A percentile compares a stretch with the other conserved stretches of the same genome.
phyloP scores from a whole-genome alignment of 371 early-diverging fungal species.

The Haplosporangium sp. region DNA sequence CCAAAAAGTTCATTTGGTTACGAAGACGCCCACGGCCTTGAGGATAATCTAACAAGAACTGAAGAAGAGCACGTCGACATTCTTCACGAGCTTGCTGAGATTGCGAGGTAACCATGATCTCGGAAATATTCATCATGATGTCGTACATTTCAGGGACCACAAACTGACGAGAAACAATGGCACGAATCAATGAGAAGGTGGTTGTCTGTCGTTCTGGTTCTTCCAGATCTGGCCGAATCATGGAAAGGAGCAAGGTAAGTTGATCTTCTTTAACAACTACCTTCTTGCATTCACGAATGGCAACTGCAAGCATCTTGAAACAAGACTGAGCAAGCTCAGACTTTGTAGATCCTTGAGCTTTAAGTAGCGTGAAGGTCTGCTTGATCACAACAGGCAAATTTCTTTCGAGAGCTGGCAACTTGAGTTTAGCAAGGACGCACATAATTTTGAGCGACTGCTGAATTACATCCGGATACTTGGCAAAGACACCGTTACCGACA shows the following conservation, averaged over 20 bases:
- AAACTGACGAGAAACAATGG: constrained; percentile 87
- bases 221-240: constrained; percentile 91
- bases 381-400: constrained; percentile 81
- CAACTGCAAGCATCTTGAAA: constrained; percentile 82
- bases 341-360: constrained; percentile 70
- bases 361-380: constrained; percentile 80
- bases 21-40: constrained; percentile 83
- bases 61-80: constrained; percentile 84
- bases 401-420: constrained; percentile 74
- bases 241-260: constrained; percentile 79
- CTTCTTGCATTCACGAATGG: constrained; percentile 76
- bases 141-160: constrained; percentile 93
- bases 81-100: constrained; percentile 81
- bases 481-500: constrained; percentile 85
- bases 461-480: constrained; percentile 79
- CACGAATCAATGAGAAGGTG: constrained; percentile 86
- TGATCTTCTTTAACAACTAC: constrained; percentile 78
- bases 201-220: constrained; percentile 87
- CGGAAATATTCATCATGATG: constrained; percentile 82
- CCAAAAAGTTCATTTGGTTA: constrained; percentile 86
- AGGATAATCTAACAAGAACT: constrained; percentile 95
- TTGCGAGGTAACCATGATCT: constrained; percentile 91
- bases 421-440: constrained; percentile 72
- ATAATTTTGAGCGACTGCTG: constrained; percentile 79
- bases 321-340: constrained; percentile 83